phyloP scores from a whole-genome alignment of 2,329 filamentous ascomycete genomes.

The Phymatotrichopsis omnivora region DNA sequence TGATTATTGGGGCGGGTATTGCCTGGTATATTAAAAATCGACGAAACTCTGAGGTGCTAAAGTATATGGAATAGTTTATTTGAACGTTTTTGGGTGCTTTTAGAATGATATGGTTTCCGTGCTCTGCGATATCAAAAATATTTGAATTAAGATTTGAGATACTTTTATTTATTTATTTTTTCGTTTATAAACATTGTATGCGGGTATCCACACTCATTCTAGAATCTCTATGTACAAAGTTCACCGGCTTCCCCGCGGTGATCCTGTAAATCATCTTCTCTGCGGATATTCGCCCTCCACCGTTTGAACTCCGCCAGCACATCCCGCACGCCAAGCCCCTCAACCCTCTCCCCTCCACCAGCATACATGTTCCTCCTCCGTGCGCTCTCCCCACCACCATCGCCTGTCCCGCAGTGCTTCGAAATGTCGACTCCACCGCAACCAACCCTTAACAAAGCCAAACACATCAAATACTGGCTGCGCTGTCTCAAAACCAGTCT shows the following conservation, averaged over 20 bases:
- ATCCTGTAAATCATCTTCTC: too few species aligned
- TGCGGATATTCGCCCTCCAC: too few species aligned
- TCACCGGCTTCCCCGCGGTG: too few species aligned
- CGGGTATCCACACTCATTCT: too few species aligned
- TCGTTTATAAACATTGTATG: too few species aligned
- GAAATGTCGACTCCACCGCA: conserved; percentile 22
- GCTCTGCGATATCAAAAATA: too few species aligned
- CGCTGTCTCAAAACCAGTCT: conserved; percentile 74
- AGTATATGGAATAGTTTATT: conserved; percentile 16
- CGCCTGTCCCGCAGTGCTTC: not conserved
- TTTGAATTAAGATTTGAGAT: too few species aligned
- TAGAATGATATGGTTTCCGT: too few species aligned
- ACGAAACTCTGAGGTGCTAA: conserved; percentile 1
- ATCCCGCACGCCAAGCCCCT: not conserved
- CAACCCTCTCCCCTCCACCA: not conserved
- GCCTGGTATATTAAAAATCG: conserved; percentile 20
- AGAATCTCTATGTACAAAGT: too few species aligned
- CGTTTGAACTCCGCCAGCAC: too few species aligned
- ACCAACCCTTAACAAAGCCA: conserved; percentile 45
- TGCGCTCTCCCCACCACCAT: conserved; percentile 5
- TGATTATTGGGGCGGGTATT: conserved; percentile 19
- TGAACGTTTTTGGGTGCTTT: not conserved
- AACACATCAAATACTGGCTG: conserved; percentile 85
- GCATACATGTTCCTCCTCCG: conserved; percentile 6
- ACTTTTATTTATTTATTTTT: too few species aligned